Percentiles rank a stretch among this genome's conserved stretches.
These are phyloP conservation scores for Senna siamea DNA, from an alignment of 306 rosid genomes.

Conservation along the genomic window DNA sequence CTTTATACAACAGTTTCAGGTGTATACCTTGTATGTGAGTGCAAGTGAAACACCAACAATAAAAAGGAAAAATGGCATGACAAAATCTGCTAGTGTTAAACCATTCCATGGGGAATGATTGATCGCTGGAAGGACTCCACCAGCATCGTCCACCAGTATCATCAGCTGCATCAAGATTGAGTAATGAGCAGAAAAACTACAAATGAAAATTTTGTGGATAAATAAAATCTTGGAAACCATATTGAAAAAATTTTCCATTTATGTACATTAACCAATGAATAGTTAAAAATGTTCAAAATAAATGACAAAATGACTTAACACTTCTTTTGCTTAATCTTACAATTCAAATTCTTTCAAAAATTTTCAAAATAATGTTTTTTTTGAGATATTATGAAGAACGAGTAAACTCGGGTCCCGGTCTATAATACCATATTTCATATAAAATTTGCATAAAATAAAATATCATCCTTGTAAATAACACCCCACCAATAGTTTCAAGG, in stretches of 20 bases:
- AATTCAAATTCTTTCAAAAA: background rate
- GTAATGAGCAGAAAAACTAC: background rate
- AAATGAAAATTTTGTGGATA: background rate
- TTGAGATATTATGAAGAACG: constrained; percentile 2
- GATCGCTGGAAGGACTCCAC: constrained; percentile 81
- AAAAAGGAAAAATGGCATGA: constrained; percentile 96
- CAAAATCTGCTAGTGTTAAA: constrained; percentile 85
- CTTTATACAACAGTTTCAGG: constrained; percentile 19
- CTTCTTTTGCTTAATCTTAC: background rate
- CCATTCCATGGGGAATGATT: constrained; percentile 99
- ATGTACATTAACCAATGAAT: background rate
- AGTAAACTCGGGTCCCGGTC: background rate
- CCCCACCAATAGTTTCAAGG: background rate
- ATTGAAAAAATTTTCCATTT: background rate
- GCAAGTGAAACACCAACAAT: constrained; percentile 92
- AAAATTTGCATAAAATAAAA: background rate
- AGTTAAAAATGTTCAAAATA: background rate
- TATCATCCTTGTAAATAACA: background rate
- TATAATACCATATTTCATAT: constrained; percentile 14
- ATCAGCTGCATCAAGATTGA: constrained; percentile 70
- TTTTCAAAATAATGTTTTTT: background rate
- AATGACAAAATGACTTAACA: background rate
- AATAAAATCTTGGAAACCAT: background rate
- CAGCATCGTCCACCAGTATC: constrained; percentile 93
- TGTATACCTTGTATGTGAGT: constrained; percentile 83